Conservation (phyloP, 176 grass and related monocot genomes). For the Aegilops bicornis region DNA sequence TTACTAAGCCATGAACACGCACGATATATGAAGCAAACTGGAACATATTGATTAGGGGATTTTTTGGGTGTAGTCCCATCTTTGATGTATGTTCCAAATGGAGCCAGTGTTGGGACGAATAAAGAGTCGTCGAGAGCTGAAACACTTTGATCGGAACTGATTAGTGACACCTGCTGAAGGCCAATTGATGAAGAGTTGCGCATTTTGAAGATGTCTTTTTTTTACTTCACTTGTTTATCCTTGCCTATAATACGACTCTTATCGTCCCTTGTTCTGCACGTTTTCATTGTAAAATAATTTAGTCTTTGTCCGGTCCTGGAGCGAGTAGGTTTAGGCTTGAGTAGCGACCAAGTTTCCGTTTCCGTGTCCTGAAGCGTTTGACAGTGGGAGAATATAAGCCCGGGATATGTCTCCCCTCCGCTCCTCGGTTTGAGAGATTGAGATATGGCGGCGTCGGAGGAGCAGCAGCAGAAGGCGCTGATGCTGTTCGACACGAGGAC, state of each 20-base stretch:
- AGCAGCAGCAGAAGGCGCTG: background rate
- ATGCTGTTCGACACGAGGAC: slow-evolving; percentile 24
- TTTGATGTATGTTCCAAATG: slow-evolving; percentile 33
- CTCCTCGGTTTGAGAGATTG: no score
- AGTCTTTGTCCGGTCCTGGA: no score
- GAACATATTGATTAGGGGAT: slow-evolving; percentile 39
- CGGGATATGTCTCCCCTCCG: no score
- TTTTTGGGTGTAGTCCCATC: slow-evolving; percentile 44
- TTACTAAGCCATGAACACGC: slow-evolving; percentile 43
- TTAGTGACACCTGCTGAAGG: slow-evolving; percentile 10
- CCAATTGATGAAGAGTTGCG: background rate
- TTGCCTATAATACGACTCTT: no score
- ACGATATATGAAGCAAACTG: slow-evolving; percentile 14
- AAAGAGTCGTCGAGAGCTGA: slow-evolving; percentile 8
- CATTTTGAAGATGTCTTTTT: no score
- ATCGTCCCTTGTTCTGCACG: no score
- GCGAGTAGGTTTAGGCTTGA: no score
- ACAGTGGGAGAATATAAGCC: no score
- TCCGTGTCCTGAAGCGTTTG: no score
- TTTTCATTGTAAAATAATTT: no score
- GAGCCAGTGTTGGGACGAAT: slow-evolving; percentile 12
- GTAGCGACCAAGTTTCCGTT: no score
- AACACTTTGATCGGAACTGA: slow-evolving; percentile 25
- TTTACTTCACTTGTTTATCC: no score
- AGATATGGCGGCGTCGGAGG: background rate